These are phyloP conservation scores for Prunella vulgaris DNA, from an alignment of 257 asterid genomes.

Conservation along the genomic window DNA sequence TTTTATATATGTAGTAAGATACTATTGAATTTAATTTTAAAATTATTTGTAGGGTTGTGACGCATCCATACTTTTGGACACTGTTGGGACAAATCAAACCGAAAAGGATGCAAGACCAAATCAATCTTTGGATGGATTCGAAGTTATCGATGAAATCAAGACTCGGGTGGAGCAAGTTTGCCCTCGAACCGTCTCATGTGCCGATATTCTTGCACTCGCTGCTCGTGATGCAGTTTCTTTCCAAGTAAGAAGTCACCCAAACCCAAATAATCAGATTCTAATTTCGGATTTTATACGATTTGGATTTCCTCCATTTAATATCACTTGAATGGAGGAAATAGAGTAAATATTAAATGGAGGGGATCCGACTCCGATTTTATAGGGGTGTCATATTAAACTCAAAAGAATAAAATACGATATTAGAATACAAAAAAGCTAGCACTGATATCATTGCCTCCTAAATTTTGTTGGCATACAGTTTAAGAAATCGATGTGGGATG, in stretches of 20 bases:
- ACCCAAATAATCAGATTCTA: background rate
- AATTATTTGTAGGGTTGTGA: slow-evolving; percentile 45
- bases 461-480: background rate
- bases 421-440: too few species aligned
- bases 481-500: slow-evolving; percentile 35
- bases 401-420: too few species aligned
- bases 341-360: too few species aligned
- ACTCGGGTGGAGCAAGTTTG: slow-evolving; percentile 30
- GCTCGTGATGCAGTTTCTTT: slow-evolving; percentile 54
- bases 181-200: slow-evolving; percentile 46
- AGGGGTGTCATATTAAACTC: background rate
- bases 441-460: too few species aligned
- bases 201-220: slow-evolving; percentile 48
- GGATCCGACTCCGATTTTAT: too few species aligned
- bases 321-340: too few species aligned
- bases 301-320: too few species aligned
- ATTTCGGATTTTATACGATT: too few species aligned
- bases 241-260: slow-evolving; percentile 23
- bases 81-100: slow-evolving; percentile 30
- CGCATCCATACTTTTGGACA: slow-evolving; percentile 42
- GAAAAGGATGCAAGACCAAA: slow-evolving; percentile 52
- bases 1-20: background rate
- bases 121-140: slow-evolving; percentile 34
- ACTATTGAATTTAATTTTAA: background rate
- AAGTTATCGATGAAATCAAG: slow-evolving; percentile 43